These are phyloP conservation scores for Candida anglica DNA, from an alignment of 805 yeast genomes.

Conservation along the genomic window DNA sequence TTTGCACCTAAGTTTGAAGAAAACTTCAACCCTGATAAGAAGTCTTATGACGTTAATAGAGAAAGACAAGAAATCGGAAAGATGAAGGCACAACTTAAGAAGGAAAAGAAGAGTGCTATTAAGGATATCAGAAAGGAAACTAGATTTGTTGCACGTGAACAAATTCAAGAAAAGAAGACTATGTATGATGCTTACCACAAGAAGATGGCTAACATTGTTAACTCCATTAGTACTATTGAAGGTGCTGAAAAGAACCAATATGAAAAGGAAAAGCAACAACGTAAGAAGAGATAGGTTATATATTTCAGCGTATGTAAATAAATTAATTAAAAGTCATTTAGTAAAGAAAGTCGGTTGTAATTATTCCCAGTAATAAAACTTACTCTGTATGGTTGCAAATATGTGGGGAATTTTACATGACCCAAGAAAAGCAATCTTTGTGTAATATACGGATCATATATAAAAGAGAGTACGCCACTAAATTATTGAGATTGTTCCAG, in stretches of 20 bases:
- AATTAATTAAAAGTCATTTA: no score
- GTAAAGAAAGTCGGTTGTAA: no score
- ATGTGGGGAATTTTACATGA: no score
- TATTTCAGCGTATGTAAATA: no score
- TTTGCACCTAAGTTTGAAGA: constrained; percentile 91
- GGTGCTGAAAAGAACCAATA: constrained; percentile 93
- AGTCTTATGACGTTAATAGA: constrained; percentile 80
- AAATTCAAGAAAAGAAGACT: constrained; percentile 70
- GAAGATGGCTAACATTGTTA: constrained; percentile 83
- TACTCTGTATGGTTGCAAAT: no score
- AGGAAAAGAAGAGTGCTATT: constrained; percentile 83
- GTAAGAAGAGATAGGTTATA: constrained; percentile 37
- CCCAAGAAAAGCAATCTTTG: no score
- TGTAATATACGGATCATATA: no score
- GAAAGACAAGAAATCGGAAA: constrained; percentile 80
- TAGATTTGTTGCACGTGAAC: constrained; percentile 82
- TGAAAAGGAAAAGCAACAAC: constrained; percentile 74
- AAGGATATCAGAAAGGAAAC: constrained; percentile 90
- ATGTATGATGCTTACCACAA: constrained; percentile 78
- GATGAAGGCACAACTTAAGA: constrained; percentile 80
- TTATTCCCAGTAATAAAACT: no score
- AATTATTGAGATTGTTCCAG: background rate
- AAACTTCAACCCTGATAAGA: constrained; percentile 92
- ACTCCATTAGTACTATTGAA: constrained; percentile 86
- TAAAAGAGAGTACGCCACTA: background rate